Percentiles rank a stretch among this genome's conserved stretches.
phyloP scores from a whole-genome alignment of 2,329 filamentous ascomycete species.

The Verticillium isaacii region DNA sequence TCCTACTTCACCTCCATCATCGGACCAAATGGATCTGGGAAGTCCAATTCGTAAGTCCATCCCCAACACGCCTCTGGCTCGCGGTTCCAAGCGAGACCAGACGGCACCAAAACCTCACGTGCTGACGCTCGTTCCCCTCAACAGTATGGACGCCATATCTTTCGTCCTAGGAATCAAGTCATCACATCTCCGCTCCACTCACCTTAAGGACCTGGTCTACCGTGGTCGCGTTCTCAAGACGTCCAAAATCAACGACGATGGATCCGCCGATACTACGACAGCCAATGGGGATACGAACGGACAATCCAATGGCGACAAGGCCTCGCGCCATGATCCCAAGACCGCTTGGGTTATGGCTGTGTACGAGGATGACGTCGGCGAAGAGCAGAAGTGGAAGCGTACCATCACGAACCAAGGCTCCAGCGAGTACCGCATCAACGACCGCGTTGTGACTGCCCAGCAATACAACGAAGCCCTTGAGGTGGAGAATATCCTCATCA shows the following conservation, averaged over 20 bases:
- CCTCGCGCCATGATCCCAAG: slow-evolving; percentile 78
- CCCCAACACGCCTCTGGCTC: slow-evolving; percentile 1
- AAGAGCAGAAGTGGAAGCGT: slow-evolving; percentile 94
- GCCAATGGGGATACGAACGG: slow-evolving; percentile 55
- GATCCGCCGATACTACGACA: slow-evolving; percentile 58
- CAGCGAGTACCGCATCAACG: slow-evolving; percentile 97
- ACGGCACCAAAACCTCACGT: neutral
- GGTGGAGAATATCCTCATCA: slow-evolving; percentile 93
- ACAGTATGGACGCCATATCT: slow-evolving; percentile 96
- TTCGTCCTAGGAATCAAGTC: slow-evolving; percentile 99
- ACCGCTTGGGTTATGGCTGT: slow-evolving; percentile 99
- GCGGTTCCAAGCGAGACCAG: too few relatives aligned
- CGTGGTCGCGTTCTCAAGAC: slow-evolving; percentile 90
- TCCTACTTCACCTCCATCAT: slow-evolving; percentile 99
- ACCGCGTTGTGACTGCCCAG: slow-evolving; percentile 78
- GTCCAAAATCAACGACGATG: slow-evolving; percentile 87
- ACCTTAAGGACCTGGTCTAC: slow-evolving; percentile 92
- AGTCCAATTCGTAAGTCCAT: slow-evolving; percentile 81
- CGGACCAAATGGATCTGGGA: slow-evolving; percentile 98
- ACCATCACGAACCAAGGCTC: slow-evolving; percentile 82
- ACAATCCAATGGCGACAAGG: slow-evolving; percentile 52
- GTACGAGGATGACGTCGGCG: slow-evolving; percentile 93
- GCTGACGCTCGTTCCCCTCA: slow-evolving; percentile 15
- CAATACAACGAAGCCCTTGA: slow-evolving; percentile 94
- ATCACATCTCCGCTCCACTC: slow-evolving; percentile 90